A percentile compares a stretch with the other conserved stretches of the same genome.
Conservation (phyloP, 129 eudicot genomes). For the Heracleum sosnowskyi region DNA sequence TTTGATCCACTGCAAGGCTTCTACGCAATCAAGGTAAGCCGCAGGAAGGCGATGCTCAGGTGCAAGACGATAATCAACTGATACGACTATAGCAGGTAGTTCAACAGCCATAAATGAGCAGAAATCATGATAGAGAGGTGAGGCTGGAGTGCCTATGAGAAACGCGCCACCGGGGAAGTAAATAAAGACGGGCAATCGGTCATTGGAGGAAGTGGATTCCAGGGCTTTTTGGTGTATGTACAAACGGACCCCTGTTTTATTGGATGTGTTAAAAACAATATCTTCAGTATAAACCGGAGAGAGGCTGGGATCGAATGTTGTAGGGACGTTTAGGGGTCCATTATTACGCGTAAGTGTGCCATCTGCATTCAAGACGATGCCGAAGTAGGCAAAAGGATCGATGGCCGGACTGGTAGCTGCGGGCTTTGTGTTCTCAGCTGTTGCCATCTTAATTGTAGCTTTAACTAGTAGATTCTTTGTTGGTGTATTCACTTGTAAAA, state of each 20-base stretch:
- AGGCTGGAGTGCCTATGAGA: conserved; percentile 8
- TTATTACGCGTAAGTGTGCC: background rate
- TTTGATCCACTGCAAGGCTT: conserved; percentile 57
- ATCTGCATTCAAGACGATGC: background rate
- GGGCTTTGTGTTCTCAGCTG: conserved; percentile 1
- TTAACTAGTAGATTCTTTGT: background rate
- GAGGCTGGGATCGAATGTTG: background rate
- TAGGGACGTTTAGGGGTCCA: background rate
- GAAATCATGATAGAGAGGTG: conserved; percentile 28
- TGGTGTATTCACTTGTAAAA: background rate
- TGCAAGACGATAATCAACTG: conserved; percentile 73
- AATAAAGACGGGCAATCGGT: background rate
- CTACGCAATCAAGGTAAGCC: conserved; percentile 65
- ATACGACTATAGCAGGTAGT: conserved; percentile 43
- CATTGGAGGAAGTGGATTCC: background rate
- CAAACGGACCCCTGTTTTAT: conserved; percentile 19
- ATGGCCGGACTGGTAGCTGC: background rate
- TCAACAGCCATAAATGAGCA: conserved; percentile 38
- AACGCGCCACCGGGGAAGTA: conserved; percentile 14
- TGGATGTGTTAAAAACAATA: background rate
- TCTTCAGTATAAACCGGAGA: background rate
- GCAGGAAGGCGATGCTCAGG: conserved; percentile 87
- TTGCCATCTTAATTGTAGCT: background rate
- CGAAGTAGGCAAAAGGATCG: background rate
- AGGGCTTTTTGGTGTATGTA: conserved; percentile 18